phyloP scores from a whole-genome alignment of 2,329 filamentous ascomycete species.

The Pseudomassariella vexata region DNA sequence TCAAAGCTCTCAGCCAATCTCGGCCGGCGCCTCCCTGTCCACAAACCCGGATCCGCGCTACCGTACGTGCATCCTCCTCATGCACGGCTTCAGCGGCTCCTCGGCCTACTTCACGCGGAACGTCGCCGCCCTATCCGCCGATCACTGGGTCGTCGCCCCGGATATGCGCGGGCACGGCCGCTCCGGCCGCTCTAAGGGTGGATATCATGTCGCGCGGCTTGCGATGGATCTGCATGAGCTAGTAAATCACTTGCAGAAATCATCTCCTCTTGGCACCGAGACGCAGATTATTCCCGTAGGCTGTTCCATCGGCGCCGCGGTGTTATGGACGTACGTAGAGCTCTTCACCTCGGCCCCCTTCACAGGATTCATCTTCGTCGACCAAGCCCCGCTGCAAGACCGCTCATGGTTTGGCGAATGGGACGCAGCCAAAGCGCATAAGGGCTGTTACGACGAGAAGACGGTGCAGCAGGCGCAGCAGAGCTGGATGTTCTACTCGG shows the following conservation, averaged over 20 bases:
- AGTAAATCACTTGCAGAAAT: slow-evolving; percentile 20
- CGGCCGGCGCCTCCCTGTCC: slow-evolving; percentile 1
- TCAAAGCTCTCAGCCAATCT: slow-evolving; percentile 26
- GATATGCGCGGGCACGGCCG: slow-evolving; percentile 33
- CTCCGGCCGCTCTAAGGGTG: slow-evolving; percentile 23
- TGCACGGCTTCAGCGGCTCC: slow-evolving; percentile 36
- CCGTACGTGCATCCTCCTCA: slow-evolving; percentile 25
- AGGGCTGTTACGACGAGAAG: slow-evolving; percentile 30
- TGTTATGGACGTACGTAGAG: slow-evolving; percentile 34
- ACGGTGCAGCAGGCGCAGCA: slow-evolving; percentile 38
- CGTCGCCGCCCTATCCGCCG: slow-evolving; percentile 16
- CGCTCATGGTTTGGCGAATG: slow-evolving; percentile 24
- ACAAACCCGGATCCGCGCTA: slow-evolving; percentile 8
- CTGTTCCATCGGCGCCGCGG: slow-evolving; percentile 34
- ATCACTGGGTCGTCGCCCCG: slow-evolving; percentile 30
- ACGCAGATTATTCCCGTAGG: slow-evolving; percentile 25
- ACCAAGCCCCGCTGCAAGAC: slow-evolving; percentile 35
- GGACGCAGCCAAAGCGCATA: slow-evolving; percentile 25
- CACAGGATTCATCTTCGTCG: slow-evolving; percentile 29
- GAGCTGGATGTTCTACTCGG: slow-evolving; percentile 39
- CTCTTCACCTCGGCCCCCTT: slow-evolving; percentile 28
- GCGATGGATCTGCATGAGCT: slow-evolving; percentile 29
- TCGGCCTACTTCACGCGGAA: slow-evolving; percentile 32
- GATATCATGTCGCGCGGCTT: slow-evolving; percentile 34
- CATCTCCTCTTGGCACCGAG: not conserved